Evolutionary conservation across 495 filamentous ascomycete genomes (phyloP).

Genomic region (Hypoxylon intermedium): DNA sequence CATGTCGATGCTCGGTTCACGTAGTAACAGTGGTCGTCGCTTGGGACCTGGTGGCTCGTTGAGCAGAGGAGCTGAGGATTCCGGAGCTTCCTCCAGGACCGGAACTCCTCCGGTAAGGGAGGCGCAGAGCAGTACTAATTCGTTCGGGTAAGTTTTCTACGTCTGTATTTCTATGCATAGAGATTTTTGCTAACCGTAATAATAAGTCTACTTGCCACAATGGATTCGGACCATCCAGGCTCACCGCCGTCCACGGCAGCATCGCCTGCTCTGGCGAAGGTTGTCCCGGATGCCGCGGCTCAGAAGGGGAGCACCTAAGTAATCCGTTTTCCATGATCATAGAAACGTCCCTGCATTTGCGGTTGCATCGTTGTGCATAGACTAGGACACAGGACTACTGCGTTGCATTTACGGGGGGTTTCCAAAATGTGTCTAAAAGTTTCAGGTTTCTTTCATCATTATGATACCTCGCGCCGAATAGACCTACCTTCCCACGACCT

Average conservation of each 20-base stretch:
- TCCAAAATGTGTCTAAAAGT: constrained; percentile 55
- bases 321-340: constrained; percentile 33
- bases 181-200: constrained; percentile 33
- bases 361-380: constrained; percentile 46
- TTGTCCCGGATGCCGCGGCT: constrained; percentile 60
- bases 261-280: constrained; percentile 67
- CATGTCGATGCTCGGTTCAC: constrained; percentile 75
- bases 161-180: constrained; percentile 18
- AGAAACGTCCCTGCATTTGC: constrained; percentile 45
- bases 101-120: constrained; percentile 82
- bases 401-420: constrained; percentile 57
- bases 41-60: constrained; percentile 75
- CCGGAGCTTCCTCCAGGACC: constrained; percentile 77
- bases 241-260: constrained; percentile 70
- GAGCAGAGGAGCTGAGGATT: constrained; percentile 75
- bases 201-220: constrained; percentile 57
- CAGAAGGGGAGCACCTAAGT: constrained; percentile 54
- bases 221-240: constrained; percentile 59
- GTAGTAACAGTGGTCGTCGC: constrained; percentile 85
- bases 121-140: constrained; percentile 75
- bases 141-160: constrained; percentile 78
- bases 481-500: constrained; percentile 37
- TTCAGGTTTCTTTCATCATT: constrained; percentile 41
- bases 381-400: constrained; percentile 44
- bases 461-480: constrained; percentile 53